Conservation (phyloP, 768 basidiomycete genomes). For the Tylopilus vinaceipallidus region DNA sequence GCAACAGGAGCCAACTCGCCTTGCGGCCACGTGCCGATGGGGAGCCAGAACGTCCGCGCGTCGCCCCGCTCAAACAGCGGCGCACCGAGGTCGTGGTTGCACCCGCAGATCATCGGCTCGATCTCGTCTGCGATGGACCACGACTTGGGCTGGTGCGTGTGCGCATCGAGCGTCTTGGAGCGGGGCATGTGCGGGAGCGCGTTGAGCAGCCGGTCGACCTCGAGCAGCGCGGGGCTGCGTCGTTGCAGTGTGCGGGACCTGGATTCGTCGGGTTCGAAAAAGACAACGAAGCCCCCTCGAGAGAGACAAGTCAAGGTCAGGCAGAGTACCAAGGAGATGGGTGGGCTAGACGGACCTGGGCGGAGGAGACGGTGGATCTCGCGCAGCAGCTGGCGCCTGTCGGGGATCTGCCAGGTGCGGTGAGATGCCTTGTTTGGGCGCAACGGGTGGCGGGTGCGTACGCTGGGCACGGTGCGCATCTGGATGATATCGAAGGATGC, state of each 20-base stretch:
- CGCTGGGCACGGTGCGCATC: slow-evolving; percentile 11
- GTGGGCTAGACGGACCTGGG: not conserved
- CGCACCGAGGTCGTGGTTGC: not conserved
- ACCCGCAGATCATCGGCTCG: not conserved
- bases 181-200: slow-evolving; percentile 4
- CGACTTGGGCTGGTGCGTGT: not conserved
- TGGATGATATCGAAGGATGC: slow-evolving; percentile 11
- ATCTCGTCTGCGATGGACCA: slow-evolving; percentile 4
- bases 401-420: not conserved
- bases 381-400: not conserved
- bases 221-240: not conserved
- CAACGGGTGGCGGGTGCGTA: no score
- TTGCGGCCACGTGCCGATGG: slow-evolving; percentile 7
- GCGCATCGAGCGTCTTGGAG: not conserved
- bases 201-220: slow-evolving; percentile 6
- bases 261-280: slow-evolving; percentile 5
- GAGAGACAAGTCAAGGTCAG: not conserved
- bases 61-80: not conserved
- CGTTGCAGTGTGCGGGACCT: not conserved
- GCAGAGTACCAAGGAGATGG: not conserved
- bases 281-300: slow-evolving; percentile 1
- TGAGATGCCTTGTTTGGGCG: not conserved
- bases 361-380: slow-evolving; percentile 7
- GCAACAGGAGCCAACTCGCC: not conserved
- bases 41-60: not conserved